These are phyloP conservation scores for Bryoglossum gracile DNA, from an alignment of 495 filamentous ascomycete species.

Conservation along the genomic window DNA sequence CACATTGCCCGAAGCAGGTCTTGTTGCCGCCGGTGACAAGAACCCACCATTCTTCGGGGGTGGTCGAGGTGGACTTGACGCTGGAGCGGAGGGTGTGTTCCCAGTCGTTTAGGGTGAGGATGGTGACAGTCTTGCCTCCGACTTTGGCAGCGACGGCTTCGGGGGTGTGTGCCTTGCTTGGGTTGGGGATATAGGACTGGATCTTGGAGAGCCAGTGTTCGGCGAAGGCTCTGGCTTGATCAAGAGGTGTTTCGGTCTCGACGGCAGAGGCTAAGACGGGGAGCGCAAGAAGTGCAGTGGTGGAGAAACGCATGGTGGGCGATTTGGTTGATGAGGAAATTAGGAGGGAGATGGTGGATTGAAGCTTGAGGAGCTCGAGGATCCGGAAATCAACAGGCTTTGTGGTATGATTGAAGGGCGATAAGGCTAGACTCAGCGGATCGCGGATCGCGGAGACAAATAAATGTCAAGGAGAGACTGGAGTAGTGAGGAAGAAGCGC, in stretches of 20 bases:
- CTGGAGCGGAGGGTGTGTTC: conserved; percentile 56
- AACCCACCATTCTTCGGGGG: conserved; percentile 72
- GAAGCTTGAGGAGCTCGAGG: not conserved
- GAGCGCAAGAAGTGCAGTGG: conserved; percentile 53
- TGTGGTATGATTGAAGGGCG: conserved; percentile 4
- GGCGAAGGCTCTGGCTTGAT: conserved; percentile 38
- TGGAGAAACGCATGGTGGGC: conserved; percentile 62
- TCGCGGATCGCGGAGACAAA: not conserved
- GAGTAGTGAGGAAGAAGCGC: conserved; percentile 11
- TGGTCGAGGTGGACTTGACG: conserved; percentile 43
- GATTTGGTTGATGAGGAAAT: conserved; percentile 3
- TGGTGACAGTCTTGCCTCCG: conserved; percentile 42
- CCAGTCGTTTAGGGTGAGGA: conserved; percentile 70
- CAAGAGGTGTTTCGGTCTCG: conserved; percentile 57
- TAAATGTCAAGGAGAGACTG: conserved; percentile 15
- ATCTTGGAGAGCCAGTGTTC: conserved; percentile 59
- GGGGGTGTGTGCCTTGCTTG: conserved; percentile 29
- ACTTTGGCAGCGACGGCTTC: conserved; percentile 43
- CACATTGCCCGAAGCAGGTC: conserved; percentile 66
- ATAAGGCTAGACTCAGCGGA: conserved; percentile 5
- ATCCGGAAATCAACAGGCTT: no score
- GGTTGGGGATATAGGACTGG: conserved; percentile 50
- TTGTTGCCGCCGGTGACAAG: conserved; percentile 79
- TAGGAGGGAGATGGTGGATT: not conserved
- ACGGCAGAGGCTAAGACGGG: conserved; percentile 65